phyloP scores from a whole-genome alignment of 2,329 filamentous ascomycete species.

The Exophiala bonariae region DNA sequence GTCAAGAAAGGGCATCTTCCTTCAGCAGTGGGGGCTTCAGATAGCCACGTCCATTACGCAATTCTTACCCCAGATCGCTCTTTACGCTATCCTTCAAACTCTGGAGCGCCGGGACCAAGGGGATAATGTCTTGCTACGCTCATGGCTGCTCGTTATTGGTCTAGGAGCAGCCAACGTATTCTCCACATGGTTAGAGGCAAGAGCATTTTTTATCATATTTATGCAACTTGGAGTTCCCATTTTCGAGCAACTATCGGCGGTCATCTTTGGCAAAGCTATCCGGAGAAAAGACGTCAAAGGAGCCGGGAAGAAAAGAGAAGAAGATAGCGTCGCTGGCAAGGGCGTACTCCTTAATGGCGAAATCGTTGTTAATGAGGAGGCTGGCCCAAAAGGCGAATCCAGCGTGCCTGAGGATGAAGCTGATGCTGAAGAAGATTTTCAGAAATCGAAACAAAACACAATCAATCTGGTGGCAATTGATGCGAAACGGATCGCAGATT shows the following conservation, averaged over 20 bases:
- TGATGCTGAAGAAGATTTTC: conserved; percentile 52
- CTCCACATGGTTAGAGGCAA: conserved; percentile 60
- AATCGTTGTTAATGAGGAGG: conserved; percentile 31
- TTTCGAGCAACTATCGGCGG: conserved; percentile 67
- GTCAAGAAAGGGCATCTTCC: conserved; percentile 58
- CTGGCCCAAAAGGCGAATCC: conserved; percentile 35
- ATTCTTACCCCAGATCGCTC: conserved; percentile 69
- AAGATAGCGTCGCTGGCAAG: conserved; percentile 14
- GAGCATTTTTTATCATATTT: conserved; percentile 67
- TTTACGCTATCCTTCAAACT: conserved; percentile 64
- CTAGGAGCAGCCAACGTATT: conserved; percentile 62
- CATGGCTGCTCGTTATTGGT: conserved; percentile 68
- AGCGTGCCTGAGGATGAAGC: conserved; percentile 40
- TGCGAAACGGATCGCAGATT: conserved; percentile 66
- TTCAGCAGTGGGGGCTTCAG: conserved; percentile 61
- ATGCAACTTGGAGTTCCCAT: conserved; percentile 65
- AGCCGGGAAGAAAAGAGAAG: conserved; percentile 39
- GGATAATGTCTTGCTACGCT: conserved; percentile 49
- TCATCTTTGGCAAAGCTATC: conserved; percentile 77
- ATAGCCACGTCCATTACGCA: conserved; percentile 58
- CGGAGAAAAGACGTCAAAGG: conserved; percentile 75
- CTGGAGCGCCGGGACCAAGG: conserved; percentile 59
- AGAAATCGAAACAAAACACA: conserved; percentile 67
- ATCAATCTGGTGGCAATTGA: conserved; percentile 81
- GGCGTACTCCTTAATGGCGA: conserved; percentile 28